Evolutionary conservation across 2,329 filamentous ascomycete genomes (phyloP), one percentile per base, ranked within the genome.

Genomic region (Sclerotinia spermophila): DNA sequence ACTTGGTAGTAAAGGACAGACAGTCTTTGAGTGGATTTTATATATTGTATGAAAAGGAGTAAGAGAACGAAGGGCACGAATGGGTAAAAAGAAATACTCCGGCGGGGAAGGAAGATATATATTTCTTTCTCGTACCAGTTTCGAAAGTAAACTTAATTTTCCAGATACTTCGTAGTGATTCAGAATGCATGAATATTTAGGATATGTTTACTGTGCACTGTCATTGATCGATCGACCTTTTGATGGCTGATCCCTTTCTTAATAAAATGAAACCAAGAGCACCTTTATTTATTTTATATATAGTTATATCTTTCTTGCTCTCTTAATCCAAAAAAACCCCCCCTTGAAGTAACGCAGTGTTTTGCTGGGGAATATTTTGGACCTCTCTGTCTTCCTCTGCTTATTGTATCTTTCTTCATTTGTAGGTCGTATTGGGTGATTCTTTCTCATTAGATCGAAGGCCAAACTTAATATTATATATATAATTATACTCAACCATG

Each of bases 51-150:
- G 44, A 21, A 51, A 51, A 65, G 44, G 61, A 65, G 44, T 10
- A 27, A 27, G 42, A 51, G 44, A 64, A 24, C 17, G 45, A 48
- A 48, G 11, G n/a, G n/a, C n/a, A n/a, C n/a, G 40, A 15, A 21
- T 27, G 21, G 33, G 24, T 40, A 19, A 59, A 27, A 59, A 27
- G 15, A 59, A n/a, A 35, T 35, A 38, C 15, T 59, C 6, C 55
- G 17, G 24, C 6, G 30, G 40, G 13, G 30, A 51, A 48, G 44
- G 45, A 48, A 48, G 61, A 64, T 61, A 40, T 42, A 61, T 51
- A 64, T 62, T 19, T 62, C 24, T 38, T 58, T 38, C 60, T 48
- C 42, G 42, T 64, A 64, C 60, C 60, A 48, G 42, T n/a, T 35
- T 38, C 33, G 30, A 64, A 48, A 24, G 15, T 51, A 17, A 48